A percentile compares a stretch with the other conserved stretches of the same genome.
phyloP scores from a whole-genome alignment of 306 rosid genomes.

The Lagenaria siceraria region DNA sequence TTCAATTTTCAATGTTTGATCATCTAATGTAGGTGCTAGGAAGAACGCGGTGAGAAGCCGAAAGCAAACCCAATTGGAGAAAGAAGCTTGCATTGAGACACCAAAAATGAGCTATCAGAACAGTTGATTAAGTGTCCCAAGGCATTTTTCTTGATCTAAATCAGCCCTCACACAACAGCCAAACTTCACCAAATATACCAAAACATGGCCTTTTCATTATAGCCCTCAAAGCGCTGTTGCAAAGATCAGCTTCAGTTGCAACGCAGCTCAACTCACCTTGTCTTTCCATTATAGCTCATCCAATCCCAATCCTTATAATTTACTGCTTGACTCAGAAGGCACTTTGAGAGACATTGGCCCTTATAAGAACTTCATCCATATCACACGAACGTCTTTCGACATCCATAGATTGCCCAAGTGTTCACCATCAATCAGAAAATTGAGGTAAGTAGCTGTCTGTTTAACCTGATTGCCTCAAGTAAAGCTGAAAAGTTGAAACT shows the following conservation, averaged over 20 bases:
- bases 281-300: constrained; percentile 38
- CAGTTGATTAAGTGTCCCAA: constrained; percentile 49
- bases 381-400: constrained; percentile 43
- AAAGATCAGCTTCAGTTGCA: constrained; percentile 47
- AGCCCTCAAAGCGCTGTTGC: constrained; percentile 50
- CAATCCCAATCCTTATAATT: constrained; percentile 63
- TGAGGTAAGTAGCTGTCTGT: constrained; percentile 28
- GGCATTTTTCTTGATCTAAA: constrained; percentile 67
- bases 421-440: constrained; percentile 30
- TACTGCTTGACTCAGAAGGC: constrained; percentile 49
- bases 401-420: constrained; percentile 32
- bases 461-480: not conserved
- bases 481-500: not conserved
- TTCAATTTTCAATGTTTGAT: not conserved
- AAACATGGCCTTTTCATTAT: constrained; percentile 56
- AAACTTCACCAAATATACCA: constrained; percentile 43
- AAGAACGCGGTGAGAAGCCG: constrained; percentile 28
- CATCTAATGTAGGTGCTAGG: constrained; percentile 30
- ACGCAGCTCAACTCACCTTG: constrained; percentile 34
- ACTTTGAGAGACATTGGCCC: constrained; percentile 55
- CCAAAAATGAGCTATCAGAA: constrained; percentile 86
- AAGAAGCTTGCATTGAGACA: constrained; percentile 26
- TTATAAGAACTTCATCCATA: constrained; percentile 64
- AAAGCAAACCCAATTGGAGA: constrained; percentile 19
- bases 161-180: constrained; percentile 35